Evolutionary conservation across 2,329 filamentous ascomycete species (phyloP), one percentile per base, ranked within the genome.

Genomic region (Aspergillus sojae): DNA sequence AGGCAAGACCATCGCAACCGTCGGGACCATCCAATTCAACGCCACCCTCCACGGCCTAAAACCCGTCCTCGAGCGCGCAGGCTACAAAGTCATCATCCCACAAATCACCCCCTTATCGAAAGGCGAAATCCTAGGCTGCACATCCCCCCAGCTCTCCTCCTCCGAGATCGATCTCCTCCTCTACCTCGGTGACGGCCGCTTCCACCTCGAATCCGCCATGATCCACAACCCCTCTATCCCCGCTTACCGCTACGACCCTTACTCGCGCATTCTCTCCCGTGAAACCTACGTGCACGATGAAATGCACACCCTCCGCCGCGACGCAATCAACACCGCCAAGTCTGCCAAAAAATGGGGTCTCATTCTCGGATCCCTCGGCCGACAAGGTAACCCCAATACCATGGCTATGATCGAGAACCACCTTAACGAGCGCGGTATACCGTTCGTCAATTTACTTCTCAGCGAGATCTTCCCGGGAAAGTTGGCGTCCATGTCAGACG

Each of bases 11-110:
- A 89, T 99, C 62, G 95, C 95, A 5, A 86, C 97, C 70, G 94
- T 99, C 19, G 94, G 95, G 55, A 99, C 95, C 0, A 99, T 99
- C 70, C 95, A 99, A 77, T 99, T 99, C 85, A 99, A 99, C 79
- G 92, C 94, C 41, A 97, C 95, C 0, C 90, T 99, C 36, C 95
- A 99, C 78, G 92, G 92, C 19, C 88, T 96, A 16, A 88, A 89
- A 67, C 85, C 89, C 34, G 86, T 88, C 19, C 86, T 99, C 7
- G 92, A 96, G 70, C 88, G 87, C 50, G 92, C 92, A 16, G 95
- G 95, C 19, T 97, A 94, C 83, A 88, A 86, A 63, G 86, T 98
- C 39, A 76, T 97, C 28, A 90, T 98, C 36, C 95, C 95, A 0
- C 95, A 99, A 78, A 97, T 97, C 67, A 89, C 91, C 39, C 96